phyloP scores from a whole-genome alignment of 352 stramenopile genomes.

The Globisporangium recalcitrans region DNA sequence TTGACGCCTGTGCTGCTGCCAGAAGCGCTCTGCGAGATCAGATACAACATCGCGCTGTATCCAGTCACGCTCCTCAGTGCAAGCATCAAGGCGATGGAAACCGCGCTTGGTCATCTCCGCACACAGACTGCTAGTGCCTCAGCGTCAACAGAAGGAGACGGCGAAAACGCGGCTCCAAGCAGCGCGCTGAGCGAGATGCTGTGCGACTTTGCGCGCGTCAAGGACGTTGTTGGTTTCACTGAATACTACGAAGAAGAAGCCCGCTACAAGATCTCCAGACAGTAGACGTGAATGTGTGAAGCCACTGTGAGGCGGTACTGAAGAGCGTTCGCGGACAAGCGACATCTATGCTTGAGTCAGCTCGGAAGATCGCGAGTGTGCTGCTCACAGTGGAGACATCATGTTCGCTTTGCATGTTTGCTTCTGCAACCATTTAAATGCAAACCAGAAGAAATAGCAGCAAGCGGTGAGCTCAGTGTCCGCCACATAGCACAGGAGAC shows the following conservation, averaged over 20 bases:
- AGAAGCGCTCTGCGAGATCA: conserved; percentile 84
- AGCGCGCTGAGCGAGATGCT: conserved; percentile 54
- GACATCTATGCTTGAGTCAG: background rate
- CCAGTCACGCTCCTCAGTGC: conserved; percentile 91
- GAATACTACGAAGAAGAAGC: conserved; percentile 88
- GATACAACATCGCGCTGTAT: conserved; percentile 93
- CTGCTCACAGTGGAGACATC: too few relatives aligned
- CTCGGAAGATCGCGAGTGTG: background rate
- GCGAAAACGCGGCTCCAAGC: conserved; percentile 30
- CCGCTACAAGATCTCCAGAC: conserved; percentile 18
- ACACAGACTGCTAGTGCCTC: conserved; percentile 25
- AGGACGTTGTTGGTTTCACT: conserved; percentile 92
- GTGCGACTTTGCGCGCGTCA: conserved; percentile 86
- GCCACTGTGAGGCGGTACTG: background rate
- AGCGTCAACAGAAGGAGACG: conserved; percentile 18
- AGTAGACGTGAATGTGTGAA: background rate
- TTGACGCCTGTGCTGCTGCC: conserved; percentile 89
- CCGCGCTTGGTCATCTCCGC: conserved; percentile 80
- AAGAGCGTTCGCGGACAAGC: background rate
- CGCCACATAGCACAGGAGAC: background rate
- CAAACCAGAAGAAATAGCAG: background rate
- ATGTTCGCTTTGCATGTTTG: background rate
- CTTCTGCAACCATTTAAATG: background rate
- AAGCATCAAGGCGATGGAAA: conserved; percentile 91
- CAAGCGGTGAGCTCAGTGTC: background rate